These are phyloP conservation scores for Lentinula boryana DNA, from an alignment of 768 basidiomycete genomes.

Conservation along the genomic window DNA sequence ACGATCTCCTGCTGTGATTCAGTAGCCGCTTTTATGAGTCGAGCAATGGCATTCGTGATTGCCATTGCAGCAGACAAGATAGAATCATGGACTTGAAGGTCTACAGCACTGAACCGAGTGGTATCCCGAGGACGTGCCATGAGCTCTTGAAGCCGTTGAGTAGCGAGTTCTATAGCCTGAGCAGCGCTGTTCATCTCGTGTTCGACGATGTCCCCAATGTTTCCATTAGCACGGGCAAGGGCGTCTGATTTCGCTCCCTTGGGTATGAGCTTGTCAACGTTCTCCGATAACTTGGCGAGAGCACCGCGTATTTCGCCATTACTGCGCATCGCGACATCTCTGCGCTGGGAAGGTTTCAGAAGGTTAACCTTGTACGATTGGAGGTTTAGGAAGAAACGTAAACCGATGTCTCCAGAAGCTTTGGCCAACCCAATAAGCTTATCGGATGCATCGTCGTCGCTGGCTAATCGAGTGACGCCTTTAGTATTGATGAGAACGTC, in stretches of 20 bases:
- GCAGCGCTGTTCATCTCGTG: constrained; percentile 95
- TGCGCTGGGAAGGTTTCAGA: constrained; percentile 65
- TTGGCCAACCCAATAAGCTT: constrained; percentile 84
- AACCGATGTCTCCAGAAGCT: constrained; percentile 77
- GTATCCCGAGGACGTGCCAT: constrained; percentile 89
- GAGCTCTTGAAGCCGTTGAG: constrained; percentile 82
- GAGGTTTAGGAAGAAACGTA: constrained; percentile 91
- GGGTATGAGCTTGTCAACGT: constrained; percentile 80
- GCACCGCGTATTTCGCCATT: constrained; percentile 82
- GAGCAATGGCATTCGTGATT: constrained; percentile 91
- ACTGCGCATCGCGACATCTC: constrained; percentile 84
- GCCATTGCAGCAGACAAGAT: constrained; percentile 91
- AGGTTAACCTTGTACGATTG: constrained; percentile 93
- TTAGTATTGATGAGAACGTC: constrained; percentile 94
- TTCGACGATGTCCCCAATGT: constrained; percentile 94
- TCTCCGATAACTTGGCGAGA: constrained; percentile 79
- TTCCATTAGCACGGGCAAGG: constrained; percentile 76
- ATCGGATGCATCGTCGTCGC: constrained; percentile 89
- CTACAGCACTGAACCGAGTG: constrained; percentile 82
- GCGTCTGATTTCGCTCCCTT: constrained; percentile 70
- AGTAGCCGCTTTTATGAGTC: constrained; percentile 93
- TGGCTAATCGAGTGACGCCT: constrained; percentile 89
- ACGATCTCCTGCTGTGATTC: constrained; percentile 99
- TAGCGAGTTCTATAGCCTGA: constrained; percentile 89
- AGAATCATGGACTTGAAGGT: constrained; percentile 96